These are phyloP conservation scores for Diophrys sp. DNA, from an alignment of 73 alveolate species.

Conservation along the genomic window DNA sequence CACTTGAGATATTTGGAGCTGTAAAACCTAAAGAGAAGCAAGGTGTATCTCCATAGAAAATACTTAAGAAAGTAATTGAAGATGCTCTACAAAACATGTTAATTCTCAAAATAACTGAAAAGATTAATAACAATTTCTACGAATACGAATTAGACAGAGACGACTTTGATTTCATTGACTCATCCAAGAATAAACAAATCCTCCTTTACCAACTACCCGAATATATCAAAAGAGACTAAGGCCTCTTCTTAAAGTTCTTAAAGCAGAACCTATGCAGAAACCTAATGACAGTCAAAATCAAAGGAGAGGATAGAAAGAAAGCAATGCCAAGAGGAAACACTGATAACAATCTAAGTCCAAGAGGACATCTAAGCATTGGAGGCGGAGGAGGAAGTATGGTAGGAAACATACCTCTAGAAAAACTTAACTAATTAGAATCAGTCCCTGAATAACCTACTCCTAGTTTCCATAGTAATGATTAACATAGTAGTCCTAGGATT, in stretches of 20 bases:
- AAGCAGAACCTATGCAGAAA: neutral
- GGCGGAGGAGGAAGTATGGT: neutral
- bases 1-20: neutral
- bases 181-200: neutral
- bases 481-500: too few species aligned
- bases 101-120: neutral
- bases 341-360: neutral
- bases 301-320: neutral
- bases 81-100: neutral
- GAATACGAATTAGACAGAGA: neutral
- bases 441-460: neutral
- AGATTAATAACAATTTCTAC: too few species aligned
- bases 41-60: neutral
- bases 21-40: neutral
- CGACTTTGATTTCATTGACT: neutral
- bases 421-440: neutral
- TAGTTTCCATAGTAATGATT: too few species aligned
- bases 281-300: neutral
- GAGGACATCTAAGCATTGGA: neutral
- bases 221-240: neutral
- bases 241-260: neutral
- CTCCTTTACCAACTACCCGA: neutral
- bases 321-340: neutral
- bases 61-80: neutral
- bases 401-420: neutral